Evolutionary conservation across 2,329 filamentous ascomycete species (phyloP).

Genomic region (Cordyceps javanica): DNA sequence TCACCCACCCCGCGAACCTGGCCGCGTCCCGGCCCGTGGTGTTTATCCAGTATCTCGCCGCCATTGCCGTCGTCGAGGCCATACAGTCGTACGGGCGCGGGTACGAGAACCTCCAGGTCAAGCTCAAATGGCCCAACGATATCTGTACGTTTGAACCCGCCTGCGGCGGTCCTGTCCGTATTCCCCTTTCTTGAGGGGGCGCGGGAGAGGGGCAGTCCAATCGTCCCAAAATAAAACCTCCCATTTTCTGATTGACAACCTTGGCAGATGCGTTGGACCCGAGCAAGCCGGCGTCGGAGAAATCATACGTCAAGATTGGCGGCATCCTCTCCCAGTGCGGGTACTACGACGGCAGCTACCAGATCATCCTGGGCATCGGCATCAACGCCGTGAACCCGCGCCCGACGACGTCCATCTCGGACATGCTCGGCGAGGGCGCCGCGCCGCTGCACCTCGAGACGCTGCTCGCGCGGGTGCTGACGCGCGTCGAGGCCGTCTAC

Average conservation of each 20-base stretch:
- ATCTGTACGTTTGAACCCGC: constrained; percentile 63
- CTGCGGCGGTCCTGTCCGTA: no score
- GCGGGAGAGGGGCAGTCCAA: no score
- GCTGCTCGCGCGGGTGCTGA: constrained; percentile 74
- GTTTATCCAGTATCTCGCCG: constrained; percentile 89
- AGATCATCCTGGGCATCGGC: constrained; percentile 79
- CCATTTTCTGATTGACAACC: not conserved
- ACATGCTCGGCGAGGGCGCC: constrained; percentile 51
- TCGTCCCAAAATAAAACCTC: no score
- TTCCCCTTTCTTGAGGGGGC: not conserved
- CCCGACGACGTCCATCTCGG: constrained; percentile 81
- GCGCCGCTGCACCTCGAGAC: constrained; percentile 66
- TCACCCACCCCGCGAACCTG: constrained; percentile 74
- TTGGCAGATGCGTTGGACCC: constrained; percentile 59
- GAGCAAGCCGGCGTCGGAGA: constrained; percentile 38
- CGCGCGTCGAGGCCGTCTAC: constrained; percentile 73
- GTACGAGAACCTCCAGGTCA: constrained; percentile 71
- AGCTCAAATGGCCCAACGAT: constrained; percentile 97
- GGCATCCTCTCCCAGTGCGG: constrained; percentile 88
- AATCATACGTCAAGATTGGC: constrained; percentile 77
- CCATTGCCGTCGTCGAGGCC: constrained; percentile 78
- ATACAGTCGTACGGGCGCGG: constrained; percentile 72
- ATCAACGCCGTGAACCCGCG: constrained; percentile 78
- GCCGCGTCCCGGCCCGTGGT: constrained; percentile 71
- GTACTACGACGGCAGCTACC: constrained; percentile 71